Conservation (phyloP, 202 grass and related monocot species). For the Setaria italica region DNA sequence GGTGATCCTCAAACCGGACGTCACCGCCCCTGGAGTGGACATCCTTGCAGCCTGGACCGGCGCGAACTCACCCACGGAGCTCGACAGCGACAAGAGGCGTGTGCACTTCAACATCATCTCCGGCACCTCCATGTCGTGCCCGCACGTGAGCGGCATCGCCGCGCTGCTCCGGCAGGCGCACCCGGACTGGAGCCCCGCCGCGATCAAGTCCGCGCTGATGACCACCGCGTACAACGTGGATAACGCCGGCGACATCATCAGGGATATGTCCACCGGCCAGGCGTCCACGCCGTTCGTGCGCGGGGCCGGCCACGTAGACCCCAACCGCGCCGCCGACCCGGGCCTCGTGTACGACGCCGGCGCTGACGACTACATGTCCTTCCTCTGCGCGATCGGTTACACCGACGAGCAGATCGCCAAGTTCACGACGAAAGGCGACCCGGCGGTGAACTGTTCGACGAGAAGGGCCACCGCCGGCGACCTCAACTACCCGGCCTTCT, state of each 20-base stretch:
- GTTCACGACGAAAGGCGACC: constrained; percentile 14
- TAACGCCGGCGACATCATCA: constrained; percentile 36
- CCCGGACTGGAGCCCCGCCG: constrained; percentile 49
- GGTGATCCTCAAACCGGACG: constrained; percentile 64
- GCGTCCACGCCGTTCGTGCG: constrained; percentile 37
- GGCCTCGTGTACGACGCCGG: constrained; percentile 62
- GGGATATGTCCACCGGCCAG: constrained; percentile 39
- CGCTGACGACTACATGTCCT: constrained; percentile 47
- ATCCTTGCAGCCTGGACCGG: constrained; percentile 58
- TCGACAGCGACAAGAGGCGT: constrained; percentile 25
- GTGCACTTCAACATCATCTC: constrained; percentile 42
- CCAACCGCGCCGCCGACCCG: constrained; percentile 44
- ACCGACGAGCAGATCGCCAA: neutral
- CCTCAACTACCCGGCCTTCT: constrained; percentile 64
- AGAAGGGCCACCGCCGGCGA: constrained; percentile 1
- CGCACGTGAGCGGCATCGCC: constrained; percentile 50
- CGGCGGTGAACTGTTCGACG: constrained; percentile 28
- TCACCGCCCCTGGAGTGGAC: constrained; percentile 58
- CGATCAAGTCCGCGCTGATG: constrained; percentile 59
- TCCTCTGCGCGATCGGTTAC: constrained; percentile 16
- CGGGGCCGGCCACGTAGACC: constrained; percentile 56
- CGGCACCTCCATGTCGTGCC: constrained; percentile 14
- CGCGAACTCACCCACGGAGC: constrained; percentile 12
- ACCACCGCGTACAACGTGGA: constrained; percentile 50
- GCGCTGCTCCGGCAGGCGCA: constrained; percentile 35